Conservation (phyloP, 2,329 filamentous ascomycete species). For the Talaromyces sp. region DNA sequence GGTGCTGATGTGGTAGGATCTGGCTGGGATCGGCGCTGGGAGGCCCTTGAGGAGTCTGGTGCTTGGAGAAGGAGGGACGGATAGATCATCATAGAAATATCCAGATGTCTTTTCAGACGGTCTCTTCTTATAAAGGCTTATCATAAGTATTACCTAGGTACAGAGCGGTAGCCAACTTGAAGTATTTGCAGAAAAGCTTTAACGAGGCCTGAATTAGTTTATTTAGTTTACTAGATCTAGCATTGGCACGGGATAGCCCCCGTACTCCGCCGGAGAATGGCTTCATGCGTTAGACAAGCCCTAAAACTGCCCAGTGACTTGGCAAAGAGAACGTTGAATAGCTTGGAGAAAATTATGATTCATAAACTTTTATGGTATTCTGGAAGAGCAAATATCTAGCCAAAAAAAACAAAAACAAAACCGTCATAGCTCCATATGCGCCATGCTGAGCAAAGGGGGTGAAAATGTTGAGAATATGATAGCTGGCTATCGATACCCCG, state of each 20-base stretch:
- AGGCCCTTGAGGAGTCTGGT: slow-evolving; percentile 29
- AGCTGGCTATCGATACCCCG: not conserved
- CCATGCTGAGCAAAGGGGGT: slow-evolving; percentile 13
- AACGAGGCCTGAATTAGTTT: not conserved
- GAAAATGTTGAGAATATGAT: not conserved
- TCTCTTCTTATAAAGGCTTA: too few species aligned
- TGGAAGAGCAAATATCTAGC: not conserved
- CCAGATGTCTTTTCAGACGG: too few species aligned
- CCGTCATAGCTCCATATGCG: slow-evolving; percentile 19
- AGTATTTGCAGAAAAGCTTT: too few species aligned
- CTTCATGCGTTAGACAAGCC: too few species aligned
- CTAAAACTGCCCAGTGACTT: not conserved
- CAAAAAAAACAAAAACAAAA: slow-evolving; percentile 2
- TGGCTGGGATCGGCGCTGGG: slow-evolving; percentile 46
- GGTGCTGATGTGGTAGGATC: slow-evolving; percentile 24
- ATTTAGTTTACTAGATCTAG: not conserved
- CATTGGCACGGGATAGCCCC: too few species aligned
- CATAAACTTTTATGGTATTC: slow-evolving; percentile 20
- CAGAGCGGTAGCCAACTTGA: too few species aligned
- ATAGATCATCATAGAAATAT: not conserved
- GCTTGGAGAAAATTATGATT: not conserved
- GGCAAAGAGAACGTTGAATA: not conserved
- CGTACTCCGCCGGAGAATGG: too few species aligned
- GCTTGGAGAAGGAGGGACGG: slow-evolving; percentile 30
- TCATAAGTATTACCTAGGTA: too few species aligned